phyloP scores from a whole-genome alignment of 768 basidiomycete species.

The Tricholoma saponaceum region DNA sequence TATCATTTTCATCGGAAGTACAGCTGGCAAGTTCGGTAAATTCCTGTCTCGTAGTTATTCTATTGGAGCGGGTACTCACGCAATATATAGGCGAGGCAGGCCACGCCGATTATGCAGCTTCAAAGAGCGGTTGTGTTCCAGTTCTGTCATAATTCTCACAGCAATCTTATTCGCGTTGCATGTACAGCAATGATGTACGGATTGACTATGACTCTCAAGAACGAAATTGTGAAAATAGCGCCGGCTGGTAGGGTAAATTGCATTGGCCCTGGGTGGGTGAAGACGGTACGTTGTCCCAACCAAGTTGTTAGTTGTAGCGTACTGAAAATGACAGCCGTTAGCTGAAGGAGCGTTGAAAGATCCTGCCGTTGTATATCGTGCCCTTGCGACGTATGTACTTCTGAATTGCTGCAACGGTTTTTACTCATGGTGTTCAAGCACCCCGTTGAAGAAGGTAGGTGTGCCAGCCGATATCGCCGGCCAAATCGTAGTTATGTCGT shows the following conservation, averaged over 20 bases:
- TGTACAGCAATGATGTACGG: constrained; percentile 68
- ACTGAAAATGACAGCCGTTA: constrained; percentile 35
- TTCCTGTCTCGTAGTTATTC: neutral
- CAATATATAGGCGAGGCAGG: constrained; percentile 43
- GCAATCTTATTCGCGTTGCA: neutral
- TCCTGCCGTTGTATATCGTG: constrained; percentile 47
- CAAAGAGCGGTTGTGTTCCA: constrained; percentile 56
- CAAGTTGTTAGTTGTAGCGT: neutral
- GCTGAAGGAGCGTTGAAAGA: constrained; percentile 54
- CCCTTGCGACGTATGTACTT: constrained; percentile 60
- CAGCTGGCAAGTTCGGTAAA: constrained; percentile 64
- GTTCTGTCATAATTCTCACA: neutral
- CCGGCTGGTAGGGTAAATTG: constrained; percentile 67
- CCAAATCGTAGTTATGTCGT: constrained; percentile 61
- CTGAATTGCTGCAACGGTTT: neutral
- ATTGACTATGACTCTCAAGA: constrained; percentile 63
- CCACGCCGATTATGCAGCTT: constrained; percentile 62
- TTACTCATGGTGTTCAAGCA: constrained; percentile 32
- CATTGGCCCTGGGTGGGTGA: constrained; percentile 67
- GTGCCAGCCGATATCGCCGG: constrained; percentile 58
- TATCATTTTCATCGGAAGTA: constrained; percentile 67
- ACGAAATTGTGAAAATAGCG: constrained; percentile 76
- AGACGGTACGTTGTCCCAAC: constrained; percentile 31
- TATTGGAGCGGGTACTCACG: neutral
- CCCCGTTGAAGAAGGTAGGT: constrained; percentile 67